Evolutionary conservation across 2,329 filamentous ascomycete species (phyloP), one percentile per base, ranked within the genome.

Genomic region (Eurotiales sp.): DNA sequence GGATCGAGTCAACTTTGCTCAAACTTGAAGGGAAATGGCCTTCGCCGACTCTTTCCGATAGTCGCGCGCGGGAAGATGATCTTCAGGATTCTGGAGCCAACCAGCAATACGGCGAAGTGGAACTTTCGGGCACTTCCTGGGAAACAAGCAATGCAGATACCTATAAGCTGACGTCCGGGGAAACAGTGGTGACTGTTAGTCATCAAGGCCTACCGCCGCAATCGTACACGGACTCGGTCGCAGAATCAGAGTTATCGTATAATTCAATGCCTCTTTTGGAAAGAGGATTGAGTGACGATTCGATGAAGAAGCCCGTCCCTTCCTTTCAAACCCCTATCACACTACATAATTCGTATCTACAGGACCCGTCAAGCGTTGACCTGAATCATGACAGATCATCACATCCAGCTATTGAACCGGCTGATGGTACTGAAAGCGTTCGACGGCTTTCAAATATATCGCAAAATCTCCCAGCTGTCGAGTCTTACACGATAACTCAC

Each of bases 21-120:
- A 99, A 97, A 63, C 78, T 99, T 0, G 93, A 99, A 72, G 93
- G 93, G 8, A 92, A 83, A 59, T 93, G 86, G 59, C 51, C 51
- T 4, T 44, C 46, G 11, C 44, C 46, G 14, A 48, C 39, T 15
- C 39, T 56, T 27, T 50, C 32, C 14, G 43, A 39, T 25, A 54
- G 46, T 39, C 42, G 51, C 17, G 22, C 48, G 12, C 40, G 27
- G 22, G 46, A 19, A 17, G 40, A 47, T 11, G 27, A 46, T 8
- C 11, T 12, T 27, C 30, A 37, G 11, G 22, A 27, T 14, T 27
- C 23, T 14, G n/a, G 15, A 10, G 21, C 23, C 42, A 32, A 15
- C 17, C 37, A 43, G 11, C 21, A 30, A 29, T 30, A 49, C 3
- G 17, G 36, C 29, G 40, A 27, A 29, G 17, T 32, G 15, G 22